Evolutionary conservation across 2,329 filamentous ascomycete species (phyloP), one percentile per base, ranked within the genome.

Genomic region (Onygenales sp.): DNA sequence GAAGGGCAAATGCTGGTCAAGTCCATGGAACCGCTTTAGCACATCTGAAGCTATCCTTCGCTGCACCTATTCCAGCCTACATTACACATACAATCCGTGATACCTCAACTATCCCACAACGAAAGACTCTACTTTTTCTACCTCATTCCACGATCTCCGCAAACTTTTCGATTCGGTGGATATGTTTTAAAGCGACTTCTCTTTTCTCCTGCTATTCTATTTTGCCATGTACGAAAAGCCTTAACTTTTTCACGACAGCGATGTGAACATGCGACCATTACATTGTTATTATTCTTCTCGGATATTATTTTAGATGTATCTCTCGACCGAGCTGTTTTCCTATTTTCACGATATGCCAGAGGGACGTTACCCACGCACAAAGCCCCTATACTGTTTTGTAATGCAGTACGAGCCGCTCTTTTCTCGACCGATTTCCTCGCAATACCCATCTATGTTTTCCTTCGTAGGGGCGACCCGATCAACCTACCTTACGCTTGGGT

Each of bases 221-320:
- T 6, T 36, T 42, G n/a, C 21, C 34, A 13, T 46, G 46, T 51
- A 54, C 48, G 42, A 51, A 39, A 17, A 49, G n/a, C 14, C 31
- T 40, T 13, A 13, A 66, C 61, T 63, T 60, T 49, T 67, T 58
- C 64, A 67, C 62, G 57, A 58, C 65, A 61, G 65, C 43, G 62
- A 65, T 59, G 63, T 56, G 57, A 59, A 60, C 57, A 58, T 56
- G 56, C 56, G 54, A 59, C 43, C 52, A 49, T 39, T 39, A 33
- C 17, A 9, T 9, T 17, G 13, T 21, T 33, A 17, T 47, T 14
- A 14, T 39, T 39, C 36, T 37, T 49, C 11, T 40, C 47, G 10
- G 21, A 27, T 27, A 27, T 49, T 14, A 7, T 49, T 49, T 21
- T 10, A 39, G 13, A 40, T 27, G 11, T 37, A 9, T 11, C 27